Evolutionary conservation across 768 basidiomycete species (phyloP).

Genomic region (Kwoniella europaea): DNA sequence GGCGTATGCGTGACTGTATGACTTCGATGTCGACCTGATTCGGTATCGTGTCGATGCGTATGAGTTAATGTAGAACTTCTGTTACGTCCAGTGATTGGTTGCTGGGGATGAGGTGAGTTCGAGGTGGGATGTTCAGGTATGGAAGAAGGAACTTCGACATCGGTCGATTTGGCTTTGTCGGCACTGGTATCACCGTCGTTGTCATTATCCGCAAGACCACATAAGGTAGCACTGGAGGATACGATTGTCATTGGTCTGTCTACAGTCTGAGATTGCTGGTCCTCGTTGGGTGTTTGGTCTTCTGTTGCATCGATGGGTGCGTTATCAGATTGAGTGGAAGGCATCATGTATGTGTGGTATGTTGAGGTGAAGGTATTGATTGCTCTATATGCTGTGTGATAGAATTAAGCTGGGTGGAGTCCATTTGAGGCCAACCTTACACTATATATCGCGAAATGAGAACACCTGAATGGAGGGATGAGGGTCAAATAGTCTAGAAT

Average conservation of each 20-base stretch:
- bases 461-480: too few relatives aligned
- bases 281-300: not conserved
- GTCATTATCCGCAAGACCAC: not conserved
- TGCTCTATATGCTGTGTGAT: too few relatives aligned
- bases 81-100: not conserved
- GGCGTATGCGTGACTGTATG: not conserved
- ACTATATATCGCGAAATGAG: too few relatives aligned
- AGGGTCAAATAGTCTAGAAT: too few relatives aligned
- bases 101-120: not conserved
- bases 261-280: not conserved
- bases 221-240: not conserved
- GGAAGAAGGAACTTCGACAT: too few relatives aligned
- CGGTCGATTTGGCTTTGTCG: not conserved
- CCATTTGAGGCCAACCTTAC: not conserved
- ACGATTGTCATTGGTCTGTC: not conserved
- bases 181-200: not conserved
- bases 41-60: not conserved
- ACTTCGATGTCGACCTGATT: slow-evolving; percentile 1
- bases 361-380: slow-evolving; percentile 8
- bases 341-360: slow-evolving; percentile 10
- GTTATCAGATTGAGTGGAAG: not conserved
- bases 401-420: not conserved
- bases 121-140: not conserved
- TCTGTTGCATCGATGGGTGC: not conserved
- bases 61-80: not conserved